These are phyloP conservation scores for Zygoascus biomembranicola DNA, from an alignment of 805 yeast species.

Conservation along the genomic window DNA sequence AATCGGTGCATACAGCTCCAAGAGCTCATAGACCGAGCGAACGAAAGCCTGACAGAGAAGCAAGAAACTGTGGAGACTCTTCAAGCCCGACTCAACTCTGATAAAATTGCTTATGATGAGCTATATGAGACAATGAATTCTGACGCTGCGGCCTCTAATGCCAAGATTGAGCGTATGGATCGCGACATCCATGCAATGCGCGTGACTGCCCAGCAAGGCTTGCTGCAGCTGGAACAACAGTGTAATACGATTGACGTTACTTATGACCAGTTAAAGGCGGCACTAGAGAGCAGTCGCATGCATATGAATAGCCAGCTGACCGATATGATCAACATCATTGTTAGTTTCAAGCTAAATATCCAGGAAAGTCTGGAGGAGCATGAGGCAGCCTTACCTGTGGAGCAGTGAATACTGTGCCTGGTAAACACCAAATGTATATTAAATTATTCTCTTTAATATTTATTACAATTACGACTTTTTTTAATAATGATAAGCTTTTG, in stretches of 20 bases:
- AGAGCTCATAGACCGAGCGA: conserved; percentile 48
- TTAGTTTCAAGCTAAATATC: conserved; percentile 57
- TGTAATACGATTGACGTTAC: conserved; percentile 46
- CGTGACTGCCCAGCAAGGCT: conserved; percentile 41
- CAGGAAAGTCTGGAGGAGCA: conserved; percentile 57
- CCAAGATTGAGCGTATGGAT: conserved; percentile 60
- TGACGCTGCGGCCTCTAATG: conserved; percentile 44
- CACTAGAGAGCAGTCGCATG: conserved; percentile 39
- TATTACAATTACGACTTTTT: background rate
- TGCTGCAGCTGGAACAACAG: conserved; percentile 40
- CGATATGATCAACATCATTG: conserved; percentile 49
- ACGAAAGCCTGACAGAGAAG: conserved; percentile 48
- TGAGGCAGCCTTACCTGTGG: conserved; percentile 25
- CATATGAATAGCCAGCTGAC: conserved; percentile 46
- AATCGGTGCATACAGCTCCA: conserved; percentile 52
- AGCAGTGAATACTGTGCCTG: background rate
- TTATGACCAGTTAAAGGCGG: conserved; percentile 41
- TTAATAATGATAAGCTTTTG: background rate
- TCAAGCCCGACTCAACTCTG: conserved; percentile 46
- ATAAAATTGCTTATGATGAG: conserved; percentile 47
- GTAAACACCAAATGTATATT: background rate
- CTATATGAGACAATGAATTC: conserved; percentile 46
- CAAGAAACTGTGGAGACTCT: conserved; percentile 48
- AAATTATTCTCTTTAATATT: background rate
- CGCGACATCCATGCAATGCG: conserved; percentile 46